Percentiles rank a stretch among this genome's conserved stretches.
Conservation (phyloP, 768 basidiomycete genomes). For the Boletellus ananas region DNA sequence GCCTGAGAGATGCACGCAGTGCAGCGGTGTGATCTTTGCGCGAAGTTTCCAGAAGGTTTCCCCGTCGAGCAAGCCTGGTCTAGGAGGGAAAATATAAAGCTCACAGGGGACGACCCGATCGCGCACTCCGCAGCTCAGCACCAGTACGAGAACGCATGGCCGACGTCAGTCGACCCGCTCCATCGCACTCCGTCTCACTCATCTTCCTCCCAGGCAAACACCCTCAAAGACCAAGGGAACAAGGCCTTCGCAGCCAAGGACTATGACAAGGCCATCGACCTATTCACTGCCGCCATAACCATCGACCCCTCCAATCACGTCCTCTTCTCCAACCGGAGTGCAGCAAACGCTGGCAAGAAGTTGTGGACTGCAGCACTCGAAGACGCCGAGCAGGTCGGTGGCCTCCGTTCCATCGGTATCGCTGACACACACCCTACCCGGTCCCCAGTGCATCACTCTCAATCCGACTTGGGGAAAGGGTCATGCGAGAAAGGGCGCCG, state of each 20-base stretch:
- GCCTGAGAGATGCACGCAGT: too few species aligned
- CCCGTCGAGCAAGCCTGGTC: constrained; percentile 1
- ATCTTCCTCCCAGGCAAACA: constrained; percentile 38
- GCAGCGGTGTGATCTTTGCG: not conserved
- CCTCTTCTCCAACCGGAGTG: constrained; percentile 89
- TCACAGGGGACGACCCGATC: not conserved
- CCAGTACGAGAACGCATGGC: constrained; percentile 22
- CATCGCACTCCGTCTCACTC: not conserved
- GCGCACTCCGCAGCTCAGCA: not conserved
- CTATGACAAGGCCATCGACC: constrained; percentile 82
- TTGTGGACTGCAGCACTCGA: constrained; percentile 71
- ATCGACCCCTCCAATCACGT: constrained; percentile 84
- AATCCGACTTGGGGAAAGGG: constrained; percentile 88
- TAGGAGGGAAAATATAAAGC: constrained; percentile 22
- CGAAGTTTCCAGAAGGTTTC: constrained; percentile 34
- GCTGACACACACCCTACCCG: not conserved
- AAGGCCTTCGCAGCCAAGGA: constrained; percentile 93
- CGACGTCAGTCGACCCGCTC: constrained; percentile 28
- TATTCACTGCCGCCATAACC: constrained; percentile 78
- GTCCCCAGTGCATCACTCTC: constrained; percentile 65
- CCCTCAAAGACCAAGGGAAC: constrained; percentile 90
- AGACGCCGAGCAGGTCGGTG: constrained; percentile 84
- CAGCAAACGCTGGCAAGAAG: constrained; percentile 83
- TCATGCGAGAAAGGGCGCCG: constrained; percentile 88
- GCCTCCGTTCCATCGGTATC: not conserved